Evolutionary conservation across 345 rosid species (phyloP).

Genomic region (Barbarea vulgaris): DNA sequence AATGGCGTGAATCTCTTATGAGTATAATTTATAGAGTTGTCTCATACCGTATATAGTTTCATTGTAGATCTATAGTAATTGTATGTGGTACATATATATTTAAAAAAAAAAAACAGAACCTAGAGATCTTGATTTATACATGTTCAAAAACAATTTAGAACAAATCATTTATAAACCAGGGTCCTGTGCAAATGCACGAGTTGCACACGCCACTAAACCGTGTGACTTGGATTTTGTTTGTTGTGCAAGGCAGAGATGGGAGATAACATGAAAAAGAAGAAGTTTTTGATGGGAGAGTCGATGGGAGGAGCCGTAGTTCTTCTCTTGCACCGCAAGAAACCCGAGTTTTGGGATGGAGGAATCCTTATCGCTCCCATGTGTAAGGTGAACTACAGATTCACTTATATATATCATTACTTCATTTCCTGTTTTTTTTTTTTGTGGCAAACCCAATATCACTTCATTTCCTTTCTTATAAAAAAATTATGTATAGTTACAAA

Average conservation of each 20-base stretch:
- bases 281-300: slow-evolving; percentile 79
- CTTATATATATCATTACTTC: not conserved
- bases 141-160: not conserved
- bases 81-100: not conserved
- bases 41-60: not conserved
- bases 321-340: slow-evolving; percentile 66
- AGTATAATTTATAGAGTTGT: no score
- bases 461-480: not conserved
- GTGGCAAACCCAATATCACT: no score
- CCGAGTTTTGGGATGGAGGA: slow-evolving; percentile 79
- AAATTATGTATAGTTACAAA: not conserved
- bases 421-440: not conserved
- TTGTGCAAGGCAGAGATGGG: slow-evolving; percentile 47
- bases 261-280: slow-evolving; percentile 65
- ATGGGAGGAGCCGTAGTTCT: slow-evolving; percentile 90
- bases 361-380: slow-evolving; percentile 89
- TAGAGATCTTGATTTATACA: not conserved
- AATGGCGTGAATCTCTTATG: no score
- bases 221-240: not conserved
- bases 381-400: slow-evolving; percentile 62
- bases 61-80: not conserved
- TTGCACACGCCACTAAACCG: not conserved
- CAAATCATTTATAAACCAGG: not conserved
- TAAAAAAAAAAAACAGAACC: not conserved
- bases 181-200: not conserved